These are phyloP conservation scores for Biscogniauxia mediterranea DNA, from an alignment of 2,329 filamentous ascomycete species.

Conservation along the genomic window DNA sequence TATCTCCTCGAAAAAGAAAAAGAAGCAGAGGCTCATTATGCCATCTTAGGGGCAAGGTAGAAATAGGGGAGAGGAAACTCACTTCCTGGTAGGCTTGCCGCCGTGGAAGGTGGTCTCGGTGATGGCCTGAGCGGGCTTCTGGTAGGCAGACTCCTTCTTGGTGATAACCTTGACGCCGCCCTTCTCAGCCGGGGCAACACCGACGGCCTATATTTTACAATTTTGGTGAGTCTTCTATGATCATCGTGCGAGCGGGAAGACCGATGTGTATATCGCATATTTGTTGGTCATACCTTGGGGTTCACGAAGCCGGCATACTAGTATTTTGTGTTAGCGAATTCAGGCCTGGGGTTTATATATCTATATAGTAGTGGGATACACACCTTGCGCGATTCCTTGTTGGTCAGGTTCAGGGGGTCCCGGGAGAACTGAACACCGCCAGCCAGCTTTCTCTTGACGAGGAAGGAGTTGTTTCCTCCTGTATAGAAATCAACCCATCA, in stretches of 20 bases:
- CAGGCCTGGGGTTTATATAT: conserved; percentile 3
- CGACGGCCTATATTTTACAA: conserved; percentile 65
- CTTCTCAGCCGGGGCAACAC: conserved; percentile 72
- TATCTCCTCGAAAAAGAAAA: neutral
- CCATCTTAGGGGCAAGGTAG: no score
- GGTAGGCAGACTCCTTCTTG: conserved; percentile 74
- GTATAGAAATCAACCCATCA: conserved; percentile 24
- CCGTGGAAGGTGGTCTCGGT: conserved; percentile 67
- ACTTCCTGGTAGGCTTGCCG: conserved; percentile 78
- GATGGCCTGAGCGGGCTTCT: conserved; percentile 69
- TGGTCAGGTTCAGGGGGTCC: conserved; percentile 89
- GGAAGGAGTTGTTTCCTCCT: conserved; percentile 88
- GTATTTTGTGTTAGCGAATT: conserved; percentile 34
- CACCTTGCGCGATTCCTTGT: conserved; percentile 90
- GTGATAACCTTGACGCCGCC: conserved; percentile 76
- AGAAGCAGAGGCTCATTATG: no score
- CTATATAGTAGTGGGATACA: conserved; percentile 4
- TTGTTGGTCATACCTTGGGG: conserved; percentile 67
- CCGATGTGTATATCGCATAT: conserved; percentile 6
- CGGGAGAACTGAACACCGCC: conserved; percentile 89
- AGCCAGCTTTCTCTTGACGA: conserved; percentile 81
- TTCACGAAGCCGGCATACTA: conserved; percentile 92
- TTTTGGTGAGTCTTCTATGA: conserved; percentile 25
- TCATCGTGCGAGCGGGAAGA: neutral
- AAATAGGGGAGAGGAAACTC: conserved; percentile 40